phyloP scores from a whole-genome alignment of 345 rosid genomes.

The Pugionium cornutum region DNA sequence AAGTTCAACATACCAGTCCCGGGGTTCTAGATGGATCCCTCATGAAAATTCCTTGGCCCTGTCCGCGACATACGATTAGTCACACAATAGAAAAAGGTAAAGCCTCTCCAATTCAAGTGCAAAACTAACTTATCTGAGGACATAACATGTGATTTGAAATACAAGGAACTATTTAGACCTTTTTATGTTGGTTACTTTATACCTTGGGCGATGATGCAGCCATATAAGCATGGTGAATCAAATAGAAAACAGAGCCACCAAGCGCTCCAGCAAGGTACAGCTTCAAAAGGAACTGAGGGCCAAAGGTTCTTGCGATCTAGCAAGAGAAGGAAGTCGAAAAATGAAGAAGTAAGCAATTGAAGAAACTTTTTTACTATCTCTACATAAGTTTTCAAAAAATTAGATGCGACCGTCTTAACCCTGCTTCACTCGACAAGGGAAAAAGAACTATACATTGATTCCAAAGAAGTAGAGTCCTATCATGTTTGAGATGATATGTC shows the following conservation, averaged over 20 bases:
- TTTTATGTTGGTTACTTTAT: slow-evolving; percentile 16
- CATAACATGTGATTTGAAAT: slow-evolving; percentile 7
- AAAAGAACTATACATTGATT: slow-evolving; percentile 50
- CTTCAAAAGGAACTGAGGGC: slow-evolving; percentile 66
- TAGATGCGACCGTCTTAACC: slow-evolving; percentile 2
- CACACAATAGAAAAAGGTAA: slow-evolving; percentile 1
- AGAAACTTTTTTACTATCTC: slow-evolving; percentile 7
- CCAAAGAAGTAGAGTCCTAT: slow-evolving; percentile 95
- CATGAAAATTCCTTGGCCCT: slow-evolving; percentile 52
- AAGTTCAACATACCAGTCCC: slow-evolving; percentile 56
- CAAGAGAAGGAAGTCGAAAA: slow-evolving; percentile 15
- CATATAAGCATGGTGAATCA: slow-evolving; percentile 63
- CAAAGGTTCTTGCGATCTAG: slow-evolving; percentile 70
- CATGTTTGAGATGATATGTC: slow-evolving; percentile 77
- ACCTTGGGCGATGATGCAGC: slow-evolving; percentile 60
- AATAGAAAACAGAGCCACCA: slow-evolving; percentile 79
- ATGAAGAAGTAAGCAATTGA: slow-evolving; percentile 11
- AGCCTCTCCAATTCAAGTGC: background rate
- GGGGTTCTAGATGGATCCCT: slow-evolving; percentile 70
- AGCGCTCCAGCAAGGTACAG: slow-evolving; percentile 78
- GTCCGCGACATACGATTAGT: slow-evolving; percentile 29
- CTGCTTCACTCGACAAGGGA: slow-evolving; percentile 5
- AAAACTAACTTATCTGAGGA: slow-evolving; percentile 19
- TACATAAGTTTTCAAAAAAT: slow-evolving; percentile 1
- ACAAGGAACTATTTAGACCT: slow-evolving; percentile 2